These are phyloP conservation scores for Ceratobasidium papillatum DNA, from an alignment of 1,284 basidiomycete genomes.

Conservation along the genomic window DNA sequence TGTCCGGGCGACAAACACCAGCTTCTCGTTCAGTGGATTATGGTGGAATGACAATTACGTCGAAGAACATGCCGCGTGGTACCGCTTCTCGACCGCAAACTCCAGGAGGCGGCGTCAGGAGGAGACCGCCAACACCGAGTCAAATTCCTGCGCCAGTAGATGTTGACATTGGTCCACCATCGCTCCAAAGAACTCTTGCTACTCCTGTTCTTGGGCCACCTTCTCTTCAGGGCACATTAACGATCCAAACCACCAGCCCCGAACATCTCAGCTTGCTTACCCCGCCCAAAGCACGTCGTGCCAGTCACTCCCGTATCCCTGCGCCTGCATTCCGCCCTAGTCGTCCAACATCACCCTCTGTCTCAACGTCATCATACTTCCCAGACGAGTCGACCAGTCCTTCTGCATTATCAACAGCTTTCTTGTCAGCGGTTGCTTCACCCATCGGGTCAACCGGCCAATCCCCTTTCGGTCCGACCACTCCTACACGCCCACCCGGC, in stretches of 20 bases:
- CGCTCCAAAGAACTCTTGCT: constrained; percentile 44
- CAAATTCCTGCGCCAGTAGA: constrained; percentile 69
- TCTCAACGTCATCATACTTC: constrained; percentile 22
- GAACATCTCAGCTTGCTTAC: constrained; percentile 17
- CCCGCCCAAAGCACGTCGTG: constrained; percentile 65
- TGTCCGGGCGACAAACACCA: constrained; percentile 30
- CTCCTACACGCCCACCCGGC: constrained; percentile 19
- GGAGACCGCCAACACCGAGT: constrained; percentile 77
- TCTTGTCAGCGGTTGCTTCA: constrained; percentile 55
- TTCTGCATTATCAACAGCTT: constrained; percentile 53
- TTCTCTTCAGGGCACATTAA: constrained; percentile 56
- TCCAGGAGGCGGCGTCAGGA: constrained; percentile 60
- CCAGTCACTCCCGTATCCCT: constrained; percentile 82
- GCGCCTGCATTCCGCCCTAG: constrained; percentile 35
- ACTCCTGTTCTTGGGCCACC: constrained; percentile 52
- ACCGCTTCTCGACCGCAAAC: constrained; percentile 31
- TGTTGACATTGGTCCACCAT: constrained; percentile 30
- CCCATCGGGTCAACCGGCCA: constrained; percentile 48
- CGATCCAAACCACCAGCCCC: background rate
- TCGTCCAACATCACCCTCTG: constrained; percentile 41
- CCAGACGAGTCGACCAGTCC: constrained; percentile 40
- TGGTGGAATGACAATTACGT: constrained; percentile 64
- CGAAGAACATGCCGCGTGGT: background rate
- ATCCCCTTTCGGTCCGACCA: constrained; percentile 34
- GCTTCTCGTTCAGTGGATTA: constrained; percentile 1